Percentiles rank a stretch among this genome's conserved stretches.
Conservation (phyloP, 495 filamentous ascomycete species). For the Arthonia radiata region DNA sequence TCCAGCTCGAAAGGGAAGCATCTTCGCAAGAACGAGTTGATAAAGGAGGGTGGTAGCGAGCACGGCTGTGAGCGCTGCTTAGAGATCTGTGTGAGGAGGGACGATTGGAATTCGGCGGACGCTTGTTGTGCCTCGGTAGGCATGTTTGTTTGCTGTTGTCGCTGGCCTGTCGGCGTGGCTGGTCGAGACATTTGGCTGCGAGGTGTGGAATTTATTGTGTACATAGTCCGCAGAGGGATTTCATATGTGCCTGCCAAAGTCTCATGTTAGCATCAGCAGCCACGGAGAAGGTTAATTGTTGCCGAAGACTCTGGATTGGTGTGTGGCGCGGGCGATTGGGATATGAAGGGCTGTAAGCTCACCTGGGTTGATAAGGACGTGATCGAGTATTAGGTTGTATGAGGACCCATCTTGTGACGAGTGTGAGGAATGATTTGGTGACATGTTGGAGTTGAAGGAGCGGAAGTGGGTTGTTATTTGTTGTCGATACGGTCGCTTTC, state of each 20-base stretch:
- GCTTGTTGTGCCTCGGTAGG: conserved; percentile 17
- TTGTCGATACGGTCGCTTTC: too few relatives aligned
- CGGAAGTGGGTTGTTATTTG: too few relatives aligned
- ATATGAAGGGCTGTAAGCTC: too few relatives aligned
- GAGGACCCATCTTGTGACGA: too few relatives aligned
- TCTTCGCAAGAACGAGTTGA: conserved; percentile 36
- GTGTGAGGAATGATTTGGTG: too few relatives aligned
- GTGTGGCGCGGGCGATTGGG: too few relatives aligned
- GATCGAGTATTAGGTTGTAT: conserved; percentile 39
- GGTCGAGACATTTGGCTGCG: conserved; percentile 11
- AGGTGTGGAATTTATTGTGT: conserved; percentile 37
- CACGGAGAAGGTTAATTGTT: too few relatives aligned
- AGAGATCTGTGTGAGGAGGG: conserved; percentile 37
- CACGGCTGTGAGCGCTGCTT: conserved; percentile 36
- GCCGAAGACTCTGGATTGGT: too few relatives aligned
- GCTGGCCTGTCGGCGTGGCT: conserved; percentile 14
- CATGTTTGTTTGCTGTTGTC: conserved; percentile 14
- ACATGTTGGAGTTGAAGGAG: too few relatives aligned
- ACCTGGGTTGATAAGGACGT: too few relatives aligned
- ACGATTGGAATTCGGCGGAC: conserved; percentile 34
- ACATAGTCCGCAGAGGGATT: conserved; percentile 51
- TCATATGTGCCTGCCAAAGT: conserved; percentile 43
- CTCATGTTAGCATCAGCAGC: too few relatives aligned
- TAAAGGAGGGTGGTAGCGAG: conserved; percentile 40
- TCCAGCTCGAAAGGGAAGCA: conserved; percentile 32